These are phyloP conservation scores for Penicillium fimorum DNA, from an alignment of 495 filamentous ascomycete genomes.

Conservation along the genomic window DNA sequence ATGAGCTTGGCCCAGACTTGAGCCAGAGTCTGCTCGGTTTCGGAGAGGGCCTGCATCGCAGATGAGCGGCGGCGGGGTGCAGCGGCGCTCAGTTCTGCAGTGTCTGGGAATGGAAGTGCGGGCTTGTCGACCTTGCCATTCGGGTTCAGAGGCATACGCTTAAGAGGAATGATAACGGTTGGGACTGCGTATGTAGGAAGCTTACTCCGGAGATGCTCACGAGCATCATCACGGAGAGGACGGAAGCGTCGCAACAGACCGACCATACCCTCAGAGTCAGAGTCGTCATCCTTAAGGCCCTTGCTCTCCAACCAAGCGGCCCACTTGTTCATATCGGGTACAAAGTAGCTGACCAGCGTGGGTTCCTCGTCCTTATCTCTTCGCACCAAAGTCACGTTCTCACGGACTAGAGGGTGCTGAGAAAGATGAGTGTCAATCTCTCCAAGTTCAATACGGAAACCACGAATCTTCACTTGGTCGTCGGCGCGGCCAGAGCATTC, in stretches of 20 bases:
- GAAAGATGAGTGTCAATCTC: constrained; percentile 88
- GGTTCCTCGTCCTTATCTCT: constrained; percentile 90
- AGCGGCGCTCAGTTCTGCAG: constrained; percentile 52
- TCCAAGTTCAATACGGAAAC: constrained; percentile 91
- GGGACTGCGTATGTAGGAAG: constrained; percentile 83
- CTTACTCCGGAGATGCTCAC: constrained; percentile 70
- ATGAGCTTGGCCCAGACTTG: constrained; percentile 63
- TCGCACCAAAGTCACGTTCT: constrained; percentile 83
- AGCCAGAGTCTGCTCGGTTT: constrained; percentile 67
- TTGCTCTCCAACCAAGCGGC: constrained; percentile 59
- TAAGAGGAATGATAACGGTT: constrained; percentile 72
- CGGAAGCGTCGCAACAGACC: constrained; percentile 62
- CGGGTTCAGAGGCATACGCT: constrained; percentile 82
- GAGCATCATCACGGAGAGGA: constrained; percentile 68
- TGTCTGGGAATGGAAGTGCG: constrained; percentile 86
- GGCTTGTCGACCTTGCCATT: constrained; percentile 95
- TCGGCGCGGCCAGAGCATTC: constrained; percentile 79
- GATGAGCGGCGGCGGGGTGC: constrained; percentile 40
- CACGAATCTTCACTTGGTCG: constrained; percentile 91
- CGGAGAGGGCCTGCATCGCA: constrained; percentile 44
- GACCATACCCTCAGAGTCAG: constrained; percentile 52
- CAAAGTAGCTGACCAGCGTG: constrained; percentile 85
- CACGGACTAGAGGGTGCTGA: constrained; percentile 73
- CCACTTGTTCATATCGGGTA: constrained; percentile 78
- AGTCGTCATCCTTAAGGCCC: constrained; percentile 48